phyloP scores from a whole-genome alignment of 768 basidiomycete genomes.

The Kwoniella mangroviensis region DNA sequence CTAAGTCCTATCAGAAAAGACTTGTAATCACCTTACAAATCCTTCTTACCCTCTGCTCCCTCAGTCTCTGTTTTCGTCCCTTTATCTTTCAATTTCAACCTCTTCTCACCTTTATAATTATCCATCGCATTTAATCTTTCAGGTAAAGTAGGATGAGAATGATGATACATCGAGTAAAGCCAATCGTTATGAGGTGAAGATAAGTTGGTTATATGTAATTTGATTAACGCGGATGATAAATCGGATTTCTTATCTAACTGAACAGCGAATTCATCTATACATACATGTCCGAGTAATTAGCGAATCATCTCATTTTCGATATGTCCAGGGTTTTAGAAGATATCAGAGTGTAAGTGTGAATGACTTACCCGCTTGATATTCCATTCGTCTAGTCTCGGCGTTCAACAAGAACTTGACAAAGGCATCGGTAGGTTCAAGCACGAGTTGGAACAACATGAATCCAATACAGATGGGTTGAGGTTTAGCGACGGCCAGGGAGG shows the following conservation, averaged over 20 bases:
- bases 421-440: slow-evolving; percentile 58
- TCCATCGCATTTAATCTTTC: slow-evolving; percentile 86
- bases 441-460: slow-evolving; percentile 57
- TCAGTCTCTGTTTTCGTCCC: not conserved
- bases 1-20: not conserved
- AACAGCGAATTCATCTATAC: slow-evolving; percentile 76
- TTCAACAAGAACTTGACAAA: slow-evolving; percentile 66
- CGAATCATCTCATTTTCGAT: too few species aligned
- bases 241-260: slow-evolving; percentile 67
- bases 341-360: not conserved
- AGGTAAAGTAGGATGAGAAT: slow-evolving; percentile 91
- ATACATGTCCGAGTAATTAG: too few species aligned
- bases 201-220: slow-evolving; percentile 88
- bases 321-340: too few species aligned
- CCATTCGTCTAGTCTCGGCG: slow-evolving; percentile 79
- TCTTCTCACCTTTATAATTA: slow-evolving; percentile 31
- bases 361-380: slow-evolving; percentile 87
- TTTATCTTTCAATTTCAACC: slow-evolving; percentile 11
- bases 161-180: slow-evolving; percentile 95
- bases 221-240: slow-evolving; percentile 68
- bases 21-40: slow-evolving; percentile 12
- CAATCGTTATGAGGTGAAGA: slow-evolving; percentile 93
- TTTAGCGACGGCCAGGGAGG: slow-evolving; percentile 38
- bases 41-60: slow-evolving; percentile 18
- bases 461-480: slow-evolving; percentile 58